Evolutionary conservation across 1,139 yeast species (phyloP).

Genomic region (Debaryomyces nepalensis): DNA sequence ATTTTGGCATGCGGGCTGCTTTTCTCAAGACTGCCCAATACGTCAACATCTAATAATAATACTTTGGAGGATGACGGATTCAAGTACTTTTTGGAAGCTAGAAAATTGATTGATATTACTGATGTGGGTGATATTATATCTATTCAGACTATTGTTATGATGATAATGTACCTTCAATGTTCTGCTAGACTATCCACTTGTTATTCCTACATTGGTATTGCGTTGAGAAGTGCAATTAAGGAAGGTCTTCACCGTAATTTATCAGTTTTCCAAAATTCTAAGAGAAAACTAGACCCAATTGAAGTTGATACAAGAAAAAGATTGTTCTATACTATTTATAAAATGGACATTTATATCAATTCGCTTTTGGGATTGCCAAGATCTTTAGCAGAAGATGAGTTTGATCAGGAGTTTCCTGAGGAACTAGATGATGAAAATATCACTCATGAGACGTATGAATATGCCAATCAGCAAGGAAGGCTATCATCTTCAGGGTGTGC

Average conservation of each 20-base stretch:
- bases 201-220: slow-evolving; percentile 91
- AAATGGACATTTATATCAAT: slow-evolving; percentile 89
- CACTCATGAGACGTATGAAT: slow-evolving; percentile 61
- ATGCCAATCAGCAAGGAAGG: slow-evolving; percentile 43
- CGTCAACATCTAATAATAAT: slow-evolving; percentile 41
- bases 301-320: slow-evolving; percentile 87
- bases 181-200: slow-evolving; percentile 90
- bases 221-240: slow-evolving; percentile 80
- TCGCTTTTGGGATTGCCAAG: slow-evolving; percentile 89
- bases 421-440: slow-evolving; percentile 89
- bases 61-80: slow-evolving; percentile 77
- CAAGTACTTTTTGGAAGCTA: slow-evolving; percentile 79
- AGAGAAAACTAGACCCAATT: slow-evolving; percentile 67
- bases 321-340: slow-evolving; percentile 85
- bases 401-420: slow-evolving; percentile 85
- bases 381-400: slow-evolving; percentile 74
- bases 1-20: slow-evolving; percentile 67
- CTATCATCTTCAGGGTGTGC: slow-evolving; percentile 82
- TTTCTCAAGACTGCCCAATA: slow-evolving; percentile 52
- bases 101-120: slow-evolving; percentile 69
- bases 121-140: slow-evolving; percentile 53
- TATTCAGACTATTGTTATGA: slow-evolving; percentile 72
- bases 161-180: slow-evolving; percentile 82
- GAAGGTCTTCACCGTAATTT: slow-evolving; percentile 87
- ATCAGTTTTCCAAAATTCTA: slow-evolving; percentile 53